Base-by-base conservation (phyloP, 495 filamentous ascomycete species). In the Acidiella bohemica region DNA sequence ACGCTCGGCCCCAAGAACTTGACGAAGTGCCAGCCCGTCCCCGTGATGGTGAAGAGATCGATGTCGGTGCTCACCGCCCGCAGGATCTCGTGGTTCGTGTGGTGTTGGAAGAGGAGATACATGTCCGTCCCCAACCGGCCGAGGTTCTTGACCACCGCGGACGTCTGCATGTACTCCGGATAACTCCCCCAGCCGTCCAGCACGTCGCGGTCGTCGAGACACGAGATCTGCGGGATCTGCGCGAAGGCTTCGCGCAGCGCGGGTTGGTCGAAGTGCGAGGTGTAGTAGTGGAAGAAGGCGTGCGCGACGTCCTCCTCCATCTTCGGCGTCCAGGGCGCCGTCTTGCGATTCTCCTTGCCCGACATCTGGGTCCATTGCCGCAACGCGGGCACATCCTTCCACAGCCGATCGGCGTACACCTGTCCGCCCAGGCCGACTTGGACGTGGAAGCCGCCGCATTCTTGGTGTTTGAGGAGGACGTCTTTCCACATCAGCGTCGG, bases 41-140 rank as follows among this genome's bases (percentile, higher is more conserved):
- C 92, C 0, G 90, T 97, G 39, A 97, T 83, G 2, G 90, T 97
- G 67, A 97, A 97, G 20, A 96, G 71, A 51, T 97, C 90, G 18
- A 74, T 67, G 43, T 96, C 92, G 34, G 80, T 81, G 52, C 68
- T 77, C 39, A 87, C 75, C 47, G 84, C 84, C 22, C 88, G 78
- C 13, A 97, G 74, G 22, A 96, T 81, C 51, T 96, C 92, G 13
- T 92, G 72, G 1, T 86, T 94, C 0, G 92, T 94, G 58, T 97
- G 90, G 56, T 97, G 90, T 53, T 97, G 90, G 66, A 97, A 97
- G 14, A 97, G 75, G n/a, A 97, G 70, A 54, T 95, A 97, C 84
- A 93, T 95, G 44, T 95, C 85, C 39, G 93, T 88, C n/a, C 84
- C 92, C 20, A 97, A 79, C 17, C 90, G 80, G 18, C 90, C 90